Percentiles rank a stretch among this genome's conserved stretches.
phyloP scores from a whole-genome alignment of 148 eudicot genomes.

The Chenopodium album region DNA sequence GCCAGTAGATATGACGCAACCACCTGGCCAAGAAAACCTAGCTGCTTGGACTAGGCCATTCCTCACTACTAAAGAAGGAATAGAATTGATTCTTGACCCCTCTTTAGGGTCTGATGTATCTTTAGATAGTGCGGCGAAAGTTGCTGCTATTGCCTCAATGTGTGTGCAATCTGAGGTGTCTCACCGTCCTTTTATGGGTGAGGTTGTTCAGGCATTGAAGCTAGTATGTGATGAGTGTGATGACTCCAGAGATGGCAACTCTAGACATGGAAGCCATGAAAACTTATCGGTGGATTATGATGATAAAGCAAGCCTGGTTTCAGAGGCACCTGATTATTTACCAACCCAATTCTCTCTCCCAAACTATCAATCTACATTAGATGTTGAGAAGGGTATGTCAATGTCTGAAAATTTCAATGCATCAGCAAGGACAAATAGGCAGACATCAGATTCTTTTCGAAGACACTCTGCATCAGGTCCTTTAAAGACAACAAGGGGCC shows the following conservation, averaged over 20 bases:
- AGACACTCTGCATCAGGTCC: constrained; percentile 78
- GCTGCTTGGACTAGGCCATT: constrained; percentile 87
- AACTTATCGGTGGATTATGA: constrained; percentile 43
- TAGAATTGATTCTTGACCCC: constrained; percentile 60
- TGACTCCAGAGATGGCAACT: constrained; percentile 35
- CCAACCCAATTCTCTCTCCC: constrained; percentile 37
- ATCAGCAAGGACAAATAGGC: constrained; percentile 33
- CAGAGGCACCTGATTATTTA: constrained; percentile 31
- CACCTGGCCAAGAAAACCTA: constrained; percentile 81
- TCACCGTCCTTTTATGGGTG: constrained; percentile 96
- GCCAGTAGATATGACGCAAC: constrained; percentile 94
- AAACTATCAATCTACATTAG: constrained; percentile 34
- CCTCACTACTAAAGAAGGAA: constrained; percentile 60
- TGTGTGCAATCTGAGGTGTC: constrained; percentile 95
- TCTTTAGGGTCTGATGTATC: constrained; percentile 44
- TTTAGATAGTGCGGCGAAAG: constrained; percentile 64
- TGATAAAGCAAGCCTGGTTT: constrained; percentile 30
- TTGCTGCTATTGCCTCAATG: constrained; percentile 96
- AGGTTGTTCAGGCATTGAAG: constrained; percentile 94
- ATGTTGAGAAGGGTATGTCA: constrained; percentile 61
- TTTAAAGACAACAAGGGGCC: constrained; percentile 39
- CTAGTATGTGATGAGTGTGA: constrained; percentile 73
- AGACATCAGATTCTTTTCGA: constrained; percentile 42
- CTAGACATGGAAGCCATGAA: constrained; percentile 51
- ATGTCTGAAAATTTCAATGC: constrained; percentile 47